Percentiles rank a stretch among this genome's conserved stretches.
Conservation (phyloP, 129 eudicot genomes). For the Logfia minima region DNA sequence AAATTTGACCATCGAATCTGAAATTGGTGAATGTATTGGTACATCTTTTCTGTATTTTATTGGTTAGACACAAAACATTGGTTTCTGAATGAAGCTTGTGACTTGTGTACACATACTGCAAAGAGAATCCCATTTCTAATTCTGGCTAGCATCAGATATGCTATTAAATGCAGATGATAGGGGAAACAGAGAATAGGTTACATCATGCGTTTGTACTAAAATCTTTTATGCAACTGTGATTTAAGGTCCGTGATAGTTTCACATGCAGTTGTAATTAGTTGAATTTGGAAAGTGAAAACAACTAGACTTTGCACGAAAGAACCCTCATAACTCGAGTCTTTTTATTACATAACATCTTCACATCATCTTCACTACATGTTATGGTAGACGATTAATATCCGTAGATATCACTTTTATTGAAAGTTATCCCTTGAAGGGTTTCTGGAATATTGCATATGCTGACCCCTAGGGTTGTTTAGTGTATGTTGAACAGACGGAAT, state of each 20-base stretch:
- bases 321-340: background rate
- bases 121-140: background rate
- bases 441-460: background rate
- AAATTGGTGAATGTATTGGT: background rate
- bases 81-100: background rate
- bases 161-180: background rate
- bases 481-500: constrained; percentile 63
- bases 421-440: background rate
- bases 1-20: background rate
- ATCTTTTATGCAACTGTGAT: background rate
- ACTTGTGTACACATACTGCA: background rate
- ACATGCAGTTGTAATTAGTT: background rate
- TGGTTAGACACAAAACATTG: background rate
- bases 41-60: background rate
- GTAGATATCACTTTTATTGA: background rate
- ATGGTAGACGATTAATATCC: background rate
- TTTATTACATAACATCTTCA: background rate
- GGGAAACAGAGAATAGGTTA: background rate
- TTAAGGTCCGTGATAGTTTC: background rate
- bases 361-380: background rate
- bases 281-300: background rate
- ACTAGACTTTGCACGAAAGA: background rate
- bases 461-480: background rate
- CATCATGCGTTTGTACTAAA: background rate
- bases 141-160: background rate